Conservation (phyloP, 23 red algal genomes). For the Gracilariopsis chorda region DNA sequence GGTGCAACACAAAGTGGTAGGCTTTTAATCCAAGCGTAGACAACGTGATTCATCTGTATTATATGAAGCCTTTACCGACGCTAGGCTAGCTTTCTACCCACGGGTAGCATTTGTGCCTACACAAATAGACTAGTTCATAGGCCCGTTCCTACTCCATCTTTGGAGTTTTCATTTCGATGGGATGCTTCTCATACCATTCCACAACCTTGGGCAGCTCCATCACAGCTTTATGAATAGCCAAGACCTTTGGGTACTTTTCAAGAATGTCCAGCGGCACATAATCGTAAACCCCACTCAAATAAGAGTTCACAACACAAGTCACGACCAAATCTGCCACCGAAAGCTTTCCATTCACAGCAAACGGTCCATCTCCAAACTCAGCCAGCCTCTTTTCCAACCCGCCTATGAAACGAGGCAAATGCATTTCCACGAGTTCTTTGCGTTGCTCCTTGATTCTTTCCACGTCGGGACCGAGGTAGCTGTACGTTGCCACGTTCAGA, state of each 20-base stretch:
- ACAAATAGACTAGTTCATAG: neutral
- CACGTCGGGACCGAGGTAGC: neutral
- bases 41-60: neutral
- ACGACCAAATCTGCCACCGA: slow-evolving; percentile 35
- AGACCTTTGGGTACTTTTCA: neutral
- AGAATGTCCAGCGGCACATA: neutral
- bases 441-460: slow-evolving; percentile 1
- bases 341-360: slow-evolving; percentile 3
- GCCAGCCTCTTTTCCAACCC: slow-evolving; percentile 29
- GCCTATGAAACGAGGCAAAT: slow-evolving; percentile 18
- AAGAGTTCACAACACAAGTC: neutral
- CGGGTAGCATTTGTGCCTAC: neutral
- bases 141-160: neutral
- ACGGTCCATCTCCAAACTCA: slow-evolving; percentile 17
- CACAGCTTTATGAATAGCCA: neutral
- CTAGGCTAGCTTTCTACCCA: neutral
- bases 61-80: neutral
- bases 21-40: too few relatives aligned
- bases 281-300: neutral
- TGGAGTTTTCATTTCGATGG: neutral
- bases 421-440: neutral
- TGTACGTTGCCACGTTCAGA: neutral
- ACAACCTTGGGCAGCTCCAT: slow-evolving; percentile 36
- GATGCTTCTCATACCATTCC: slow-evolving; percentile 55
- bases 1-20: too few relatives aligned